phyloP scores from a whole-genome alignment of 2,329 filamentous ascomycete genomes.

The Talaromyces atroroseus region DNA sequence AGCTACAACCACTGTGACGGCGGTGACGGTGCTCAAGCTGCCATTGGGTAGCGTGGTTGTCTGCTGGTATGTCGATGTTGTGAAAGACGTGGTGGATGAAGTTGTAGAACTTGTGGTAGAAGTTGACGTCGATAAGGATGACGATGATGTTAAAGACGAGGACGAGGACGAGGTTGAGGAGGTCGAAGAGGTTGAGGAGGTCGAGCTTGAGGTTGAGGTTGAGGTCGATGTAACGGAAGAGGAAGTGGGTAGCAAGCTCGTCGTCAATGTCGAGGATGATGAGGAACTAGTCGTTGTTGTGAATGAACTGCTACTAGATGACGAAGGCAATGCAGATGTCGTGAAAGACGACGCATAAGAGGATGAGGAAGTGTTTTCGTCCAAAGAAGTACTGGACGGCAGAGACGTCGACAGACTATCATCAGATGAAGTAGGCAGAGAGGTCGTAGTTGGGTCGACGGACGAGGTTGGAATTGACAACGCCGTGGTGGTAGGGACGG shows the following conservation, averaged over 20 bases:
- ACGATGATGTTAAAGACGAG: not conserved
- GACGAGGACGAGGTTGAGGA: slow-evolving; percentile 4
- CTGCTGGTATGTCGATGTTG: slow-evolving; percentile 35
- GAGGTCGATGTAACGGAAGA: not conserved
- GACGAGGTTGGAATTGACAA: not conserved
- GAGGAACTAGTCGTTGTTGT: not conserved
- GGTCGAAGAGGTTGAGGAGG: slow-evolving; percentile 7
- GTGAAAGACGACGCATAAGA: not conserved
- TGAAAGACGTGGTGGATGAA: not conserved
- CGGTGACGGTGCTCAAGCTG: slow-evolving; percentile 38
- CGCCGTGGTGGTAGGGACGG: not conserved
- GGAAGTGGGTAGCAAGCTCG: not conserved
- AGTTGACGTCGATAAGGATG: slow-evolving; percentile 15
- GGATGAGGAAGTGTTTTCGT: slow-evolving; percentile 14
- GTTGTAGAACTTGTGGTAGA: slow-evolving; percentile 19
- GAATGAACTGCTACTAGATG: not conserved
- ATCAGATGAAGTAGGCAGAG: not conserved
- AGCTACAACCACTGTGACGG: slow-evolving; percentile 41
- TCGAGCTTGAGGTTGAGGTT: not conserved
- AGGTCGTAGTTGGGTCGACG: not conserved
- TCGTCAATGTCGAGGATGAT: not conserved
- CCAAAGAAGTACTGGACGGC: slow-evolving; percentile 25
- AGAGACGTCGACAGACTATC: slow-evolving; percentile 8
- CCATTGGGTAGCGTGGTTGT: slow-evolving; percentile 41
- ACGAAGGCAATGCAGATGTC: not conserved